Evolutionary conservation across 306 rosid species (phyloP).

Genomic region (Malus orientalis): DNA sequence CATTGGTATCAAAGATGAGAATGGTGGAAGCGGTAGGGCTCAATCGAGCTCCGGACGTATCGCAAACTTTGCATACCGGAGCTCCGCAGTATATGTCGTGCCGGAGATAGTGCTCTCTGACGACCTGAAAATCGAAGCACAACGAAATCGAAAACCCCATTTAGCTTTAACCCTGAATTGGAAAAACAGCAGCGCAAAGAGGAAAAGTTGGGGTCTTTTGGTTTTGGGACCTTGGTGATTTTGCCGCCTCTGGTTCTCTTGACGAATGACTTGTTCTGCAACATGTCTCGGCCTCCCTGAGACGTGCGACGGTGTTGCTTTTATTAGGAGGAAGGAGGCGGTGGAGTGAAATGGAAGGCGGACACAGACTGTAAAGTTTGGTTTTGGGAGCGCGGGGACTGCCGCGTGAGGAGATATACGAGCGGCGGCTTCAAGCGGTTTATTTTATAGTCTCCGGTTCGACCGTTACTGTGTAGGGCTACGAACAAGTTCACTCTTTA

Average conservation of each 20-base stretch:
- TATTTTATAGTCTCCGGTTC: not conserved
- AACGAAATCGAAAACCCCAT: not conserved
- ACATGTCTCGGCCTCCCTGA: conserved; percentile 31
- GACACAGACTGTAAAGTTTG: not conserved
- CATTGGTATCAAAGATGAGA: conserved; percentile 85
- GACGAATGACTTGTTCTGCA: conserved; percentile 71
- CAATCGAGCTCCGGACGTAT: conserved; percentile 54
- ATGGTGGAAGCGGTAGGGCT: conserved; percentile 50
- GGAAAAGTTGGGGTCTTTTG: not conserved
- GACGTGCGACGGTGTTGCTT: not conserved
- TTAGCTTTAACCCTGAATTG: not conserved
- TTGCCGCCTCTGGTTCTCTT: conserved; percentile 76
- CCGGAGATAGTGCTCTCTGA: conserved; percentile 85
- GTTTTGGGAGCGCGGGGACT: not conserved
- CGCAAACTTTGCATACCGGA: conserved; percentile 58
- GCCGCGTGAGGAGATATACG: not conserved
- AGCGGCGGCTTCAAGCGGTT: not conserved
- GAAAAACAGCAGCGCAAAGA: not conserved
- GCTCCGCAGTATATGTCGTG: conserved; percentile 87
- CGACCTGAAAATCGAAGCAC: conserved; percentile 43
- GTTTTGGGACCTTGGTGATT: conserved; percentile 59
- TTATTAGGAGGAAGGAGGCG: not conserved
- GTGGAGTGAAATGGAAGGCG: not conserved
- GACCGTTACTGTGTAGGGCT: not conserved
- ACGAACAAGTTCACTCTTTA: not conserved